Evolutionary conservation across 2,329 filamentous ascomycete species (phyloP).

Genomic region (Waltergamsia citrina): DNA sequence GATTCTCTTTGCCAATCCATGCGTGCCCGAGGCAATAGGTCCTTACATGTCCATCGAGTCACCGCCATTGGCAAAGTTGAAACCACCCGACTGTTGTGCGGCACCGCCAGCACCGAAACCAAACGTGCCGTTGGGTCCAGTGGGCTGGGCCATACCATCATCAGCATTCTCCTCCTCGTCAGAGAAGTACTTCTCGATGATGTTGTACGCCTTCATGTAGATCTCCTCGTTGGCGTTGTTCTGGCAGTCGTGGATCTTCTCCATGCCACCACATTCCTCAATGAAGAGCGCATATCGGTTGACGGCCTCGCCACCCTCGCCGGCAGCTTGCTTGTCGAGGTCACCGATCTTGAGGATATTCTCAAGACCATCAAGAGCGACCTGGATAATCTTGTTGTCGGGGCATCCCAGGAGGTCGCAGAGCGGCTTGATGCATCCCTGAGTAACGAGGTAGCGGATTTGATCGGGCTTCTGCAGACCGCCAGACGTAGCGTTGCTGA

Average conservation of each 20-base stretch:
- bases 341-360: constrained; percentile 99
- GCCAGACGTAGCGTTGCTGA: constrained; percentile 95
- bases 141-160: constrained; percentile 62
- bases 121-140: constrained; percentile 64
- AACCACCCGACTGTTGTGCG: constrained; percentile 61
- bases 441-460: constrained; percentile 86
- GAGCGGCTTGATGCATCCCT: constrained; percentile 94
- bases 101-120: constrained; percentile 61
- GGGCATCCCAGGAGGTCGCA: constrained; percentile 93
- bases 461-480: constrained; percentile 98
- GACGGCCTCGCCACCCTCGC: constrained; percentile 66
- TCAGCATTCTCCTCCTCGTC: constrained; percentile 94
- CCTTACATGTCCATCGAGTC: constrained; percentile 58
- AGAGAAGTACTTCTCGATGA: constrained; percentile 99
- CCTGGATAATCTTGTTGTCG: constrained; percentile 99
- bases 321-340: constrained; percentile 88
- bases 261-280: constrained; percentile 97
- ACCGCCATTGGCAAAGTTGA: constrained; percentile 79
- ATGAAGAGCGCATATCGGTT: constrained; percentile 98
- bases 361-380: constrained; percentile 93
- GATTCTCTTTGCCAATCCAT: too few species aligned
- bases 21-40: too few species aligned
- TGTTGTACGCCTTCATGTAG: constrained; percentile 99
- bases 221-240: constrained; percentile 99
- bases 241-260: constrained; percentile 99